phyloP scores from a whole-genome alignment of 1,284 basidiomycete species.

The Peniophora sp. region DNA sequence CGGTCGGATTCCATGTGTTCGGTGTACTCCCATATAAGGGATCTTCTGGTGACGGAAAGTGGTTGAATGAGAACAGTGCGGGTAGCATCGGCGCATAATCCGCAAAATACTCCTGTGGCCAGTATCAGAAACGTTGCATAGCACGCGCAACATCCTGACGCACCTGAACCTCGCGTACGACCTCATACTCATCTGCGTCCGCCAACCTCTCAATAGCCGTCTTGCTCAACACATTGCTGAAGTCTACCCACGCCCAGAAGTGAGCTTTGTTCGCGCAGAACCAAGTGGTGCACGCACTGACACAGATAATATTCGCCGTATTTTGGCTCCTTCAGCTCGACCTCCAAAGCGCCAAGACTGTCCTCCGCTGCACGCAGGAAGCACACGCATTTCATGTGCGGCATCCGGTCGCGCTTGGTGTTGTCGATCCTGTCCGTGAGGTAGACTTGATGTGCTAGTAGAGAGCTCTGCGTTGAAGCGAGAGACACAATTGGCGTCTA shows the following conservation, averaged over 20 bases:
- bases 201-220: conserved; percentile 89
- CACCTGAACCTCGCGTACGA: conserved; percentile 95
- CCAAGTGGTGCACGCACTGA: conserved; percentile 63
- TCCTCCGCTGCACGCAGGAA: conserved; percentile 80
- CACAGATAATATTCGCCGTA: conserved; percentile 98
- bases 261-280: conserved; percentile 8
- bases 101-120: conserved; percentile 84
- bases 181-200: conserved; percentile 92
- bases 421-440: conserved; percentile 97
- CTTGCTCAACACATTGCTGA: conserved; percentile 91
- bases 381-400: conserved; percentile 95
- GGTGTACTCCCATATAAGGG: conserved; percentile 67
- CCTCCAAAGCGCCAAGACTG: conserved; percentile 76
- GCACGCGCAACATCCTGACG: conserved; percentile 20
- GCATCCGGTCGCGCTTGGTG: conserved; percentile 78
- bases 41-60: conserved; percentile 51
- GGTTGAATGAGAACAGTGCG: conserved; percentile 84
- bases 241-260: conserved; percentile 50
- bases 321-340: conserved; percentile 82
- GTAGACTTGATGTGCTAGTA: conserved; percentile 96
- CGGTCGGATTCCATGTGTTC: conserved; percentile 62
- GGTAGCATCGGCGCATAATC: conserved; percentile 88
- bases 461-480: conserved; percentile 88
- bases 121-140: conserved; percentile 8
- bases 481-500: conserved; percentile 97